A percentile compares a stretch with the other conserved stretches of the same genome.
These are phyloP conservation scores for Pouteria campechiana DNA, from an alignment of 179 eudicot species.

Conservation along the genomic window DNA sequence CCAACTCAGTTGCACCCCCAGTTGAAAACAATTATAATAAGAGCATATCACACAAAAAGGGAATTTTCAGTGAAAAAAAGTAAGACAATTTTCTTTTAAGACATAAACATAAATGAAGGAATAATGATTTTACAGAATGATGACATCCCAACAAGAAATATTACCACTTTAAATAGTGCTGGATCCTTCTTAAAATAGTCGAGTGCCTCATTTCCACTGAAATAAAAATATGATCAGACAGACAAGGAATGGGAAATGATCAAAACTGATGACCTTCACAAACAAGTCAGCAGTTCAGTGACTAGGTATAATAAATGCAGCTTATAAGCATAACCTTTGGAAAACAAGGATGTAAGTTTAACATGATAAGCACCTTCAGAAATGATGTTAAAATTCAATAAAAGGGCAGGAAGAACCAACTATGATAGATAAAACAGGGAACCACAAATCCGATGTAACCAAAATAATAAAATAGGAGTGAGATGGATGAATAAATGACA, in stretches of 20 bases:
- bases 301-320: neutral
- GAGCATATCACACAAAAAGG: neutral
- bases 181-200: constrained; percentile 77
- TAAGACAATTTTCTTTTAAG: neutral
- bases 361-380: no score
- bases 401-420: no score
- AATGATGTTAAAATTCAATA: no score
- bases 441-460: no score
- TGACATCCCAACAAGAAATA: neutral
- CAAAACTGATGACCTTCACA: neutral
- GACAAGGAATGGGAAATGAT: neutral
- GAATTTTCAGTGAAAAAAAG: neutral
- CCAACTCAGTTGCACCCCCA: no score
- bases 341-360: neutral
- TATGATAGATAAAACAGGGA: no score
- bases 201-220: constrained; percentile 85
- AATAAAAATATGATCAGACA: constrained; percentile 2
- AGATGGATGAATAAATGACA: no score
- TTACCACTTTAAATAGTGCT: constrained; percentile 64
- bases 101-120: neutral
- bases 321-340: neutral
- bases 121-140: neutral
- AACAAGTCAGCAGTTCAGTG: neutral
- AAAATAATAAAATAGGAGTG: no score
- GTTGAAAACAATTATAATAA: neutral